Evolutionary conservation across 768 basidiomycete species (phyloP), one percentile per base, ranked within the genome.

Genomic region (Pilatotrama ljubarskyi): DNA sequence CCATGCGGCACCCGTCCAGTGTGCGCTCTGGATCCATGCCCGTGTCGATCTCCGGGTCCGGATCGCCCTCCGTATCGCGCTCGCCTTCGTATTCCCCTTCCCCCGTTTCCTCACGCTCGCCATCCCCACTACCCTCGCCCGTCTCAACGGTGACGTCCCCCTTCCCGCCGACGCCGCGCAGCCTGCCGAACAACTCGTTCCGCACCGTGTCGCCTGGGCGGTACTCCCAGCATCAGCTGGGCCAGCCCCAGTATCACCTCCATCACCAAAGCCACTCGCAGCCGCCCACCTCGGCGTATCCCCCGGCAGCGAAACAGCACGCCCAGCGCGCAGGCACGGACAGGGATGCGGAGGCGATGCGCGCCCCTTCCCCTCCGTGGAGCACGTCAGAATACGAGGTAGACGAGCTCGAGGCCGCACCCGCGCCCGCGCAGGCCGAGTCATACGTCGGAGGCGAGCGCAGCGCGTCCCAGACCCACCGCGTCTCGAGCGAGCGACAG

Each of bases 131-230:
- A 18, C 61, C 61, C 13, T 62, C 61, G 17, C 61, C 61, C 17
- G 41, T 58, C 5, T 62, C 61, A 4, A 51, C 61, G 2, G 61
- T 62, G 1, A 58, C 61, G 32, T 58, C 56, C 38, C 61, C 61
- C 10, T 62, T 58, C 40, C 61, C 61, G 26, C 61, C 61, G 3
- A 62, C 61, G 22, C 61, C 61, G 38, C 61, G 61, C 56, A 58
- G 56, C 51, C 51, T 58, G 17, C 61, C 61, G 17, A 52, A 29
- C 36, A n/a, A 37, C 14, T 49, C 59, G 26, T 55, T 51, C 40
- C 51, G 20, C 35, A 11, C 37, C 2, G 37, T 17, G 5, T 48
- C 53, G 15, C 51, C 47, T 3, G 53, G 47, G 29, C 53, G 59
- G 6, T 49, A 40, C 55, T 9, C 55, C 6, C 46, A 48, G 55